Evolutionary conservation across 305 asterid species (phyloP).

Genomic region (Withania somnifera): DNA sequence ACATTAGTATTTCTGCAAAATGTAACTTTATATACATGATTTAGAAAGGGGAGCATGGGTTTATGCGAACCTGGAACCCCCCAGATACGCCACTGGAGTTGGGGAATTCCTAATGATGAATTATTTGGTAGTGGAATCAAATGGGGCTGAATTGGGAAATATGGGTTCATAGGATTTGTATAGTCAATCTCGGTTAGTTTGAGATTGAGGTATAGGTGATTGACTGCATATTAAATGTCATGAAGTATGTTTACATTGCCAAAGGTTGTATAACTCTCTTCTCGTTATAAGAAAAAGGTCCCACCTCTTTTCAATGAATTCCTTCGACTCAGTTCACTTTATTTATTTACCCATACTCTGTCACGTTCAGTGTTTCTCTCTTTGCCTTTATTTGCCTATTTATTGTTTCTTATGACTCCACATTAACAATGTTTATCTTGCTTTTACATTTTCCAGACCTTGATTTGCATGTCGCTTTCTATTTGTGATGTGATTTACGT

Average conservation of each 20-base stretch:
- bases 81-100: not conserved
- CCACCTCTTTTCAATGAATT: not conserved
- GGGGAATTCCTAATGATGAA: not conserved
- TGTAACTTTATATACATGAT: not conserved
- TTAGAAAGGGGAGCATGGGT: not conserved
- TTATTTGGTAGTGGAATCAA: not conserved
- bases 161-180: too few relatives aligned
- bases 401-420: not conserved
- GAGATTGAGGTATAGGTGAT: not conserved
- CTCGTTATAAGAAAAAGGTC: too few relatives aligned
- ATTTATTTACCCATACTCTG: not conserved
- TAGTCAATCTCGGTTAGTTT: too few relatives aligned
- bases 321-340: not conserved
- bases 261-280: not conserved
- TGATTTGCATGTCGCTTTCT: slow-evolving; percentile 5
- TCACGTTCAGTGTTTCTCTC: not conserved
- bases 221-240: not conserved
- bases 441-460: not conserved
- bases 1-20: not conserved
- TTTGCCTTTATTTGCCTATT: not conserved
- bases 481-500: slow-evolving; percentile 4
- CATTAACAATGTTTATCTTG: not conserved
- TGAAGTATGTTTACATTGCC: not conserved
- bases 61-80: too few relatives aligned
- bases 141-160: too few relatives aligned